Base-by-base conservation (phyloP, 495 filamentous ascomycete genomes). In the Penicillium lagena region DNA sequence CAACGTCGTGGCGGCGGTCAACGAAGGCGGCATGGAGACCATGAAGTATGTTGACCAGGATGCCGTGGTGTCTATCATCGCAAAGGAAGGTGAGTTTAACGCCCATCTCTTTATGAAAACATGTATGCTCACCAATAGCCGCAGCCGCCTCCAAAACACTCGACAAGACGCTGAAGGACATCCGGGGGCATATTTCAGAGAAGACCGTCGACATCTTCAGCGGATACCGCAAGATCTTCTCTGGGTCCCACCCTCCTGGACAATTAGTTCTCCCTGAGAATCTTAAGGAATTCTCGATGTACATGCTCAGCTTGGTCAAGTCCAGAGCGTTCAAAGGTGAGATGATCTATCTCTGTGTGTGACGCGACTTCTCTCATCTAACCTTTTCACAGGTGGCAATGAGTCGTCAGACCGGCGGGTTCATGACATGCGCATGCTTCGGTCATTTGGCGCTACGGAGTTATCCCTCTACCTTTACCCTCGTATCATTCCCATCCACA, bases 231-330 rank as follows among this genome's bases (percentile, higher is more conserved):
- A 96, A 94, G 75, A 85, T 91, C 55, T 89, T 86, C 57, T 83
- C 89, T 0, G 82, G 78, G 29, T 83, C 86, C 2, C 88, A 95
- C 56, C 90, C 93, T 8, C 89, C 93, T 7, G 88, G 90, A 10
- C 90, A 99, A 59, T 77, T 99, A 32, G 87, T 99, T 39, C 80
- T 99, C 57, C 93, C 93, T 0, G 94, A 99, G 63, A 86, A 90
- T 37, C 75, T 99, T 15, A 99, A 97, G 58, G 93, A 99, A 55
- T 93, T 96, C 58, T 81, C 83, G 41, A 95, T 99, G 91, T 97
- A 90, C 64, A 90, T 94, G 67, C 80, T 99, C n/a, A 83, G 85
- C 42, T 66, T 99, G 54, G 63, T 96, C 48, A 99, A 97, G 64
- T 91, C 81, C 22, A 81, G 93, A 42, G 89, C 91, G 29, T 89